A percentile compares a stretch with the other conserved stretches of the same genome.
Evolutionary conservation across 2,329 filamentous ascomycete species (phyloP).

Genomic region (Aspergillus sp.): DNA sequence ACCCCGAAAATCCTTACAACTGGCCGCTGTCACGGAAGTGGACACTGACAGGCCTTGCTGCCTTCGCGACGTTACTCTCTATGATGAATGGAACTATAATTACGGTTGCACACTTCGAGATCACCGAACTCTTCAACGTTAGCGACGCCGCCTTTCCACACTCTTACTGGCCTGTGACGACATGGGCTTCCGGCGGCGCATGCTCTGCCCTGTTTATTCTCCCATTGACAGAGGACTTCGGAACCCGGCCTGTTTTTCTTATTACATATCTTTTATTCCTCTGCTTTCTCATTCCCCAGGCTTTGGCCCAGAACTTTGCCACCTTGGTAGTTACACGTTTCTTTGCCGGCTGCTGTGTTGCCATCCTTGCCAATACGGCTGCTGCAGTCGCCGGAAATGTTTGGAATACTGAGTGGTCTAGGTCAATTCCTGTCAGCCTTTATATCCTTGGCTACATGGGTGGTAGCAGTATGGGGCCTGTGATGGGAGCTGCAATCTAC

Average conservation of each 20-base stretch:
- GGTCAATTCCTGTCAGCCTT: conserved; percentile 41
- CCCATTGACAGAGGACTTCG: conserved; percentile 22
- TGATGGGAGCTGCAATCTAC: conserved; percentile 42
- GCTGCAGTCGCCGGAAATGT: conserved; percentile 33
- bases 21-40: conserved; percentile 20
- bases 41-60: conserved; percentile 18
- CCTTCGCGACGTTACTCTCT: conserved; percentile 19
- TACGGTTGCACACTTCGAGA: conserved; percentile 17
- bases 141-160: conserved; percentile 18
- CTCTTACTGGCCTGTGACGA: conserved; percentile 22
- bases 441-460: conserved; percentile 44
- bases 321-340: conserved; percentile 46
- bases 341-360: conserved; percentile 45
- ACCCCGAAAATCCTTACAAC: conserved; percentile 21
- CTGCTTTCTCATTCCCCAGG: conserved; percentile 46
- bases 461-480: conserved; percentile 46
- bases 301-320: conserved; percentile 46
- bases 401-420: conserved; percentile 31
- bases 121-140: conserved; percentile 17
- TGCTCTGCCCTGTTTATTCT: conserved; percentile 20
- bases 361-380: conserved; percentile 40
- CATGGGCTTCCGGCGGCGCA: conserved; percentile 21
- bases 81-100: conserved; percentile 23
- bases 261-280: conserved; percentile 39
- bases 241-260: conserved; percentile 39